Conservation (phyloP, 2,329 filamentous ascomycete genomes). For the Drechslera avenae region DNA sequence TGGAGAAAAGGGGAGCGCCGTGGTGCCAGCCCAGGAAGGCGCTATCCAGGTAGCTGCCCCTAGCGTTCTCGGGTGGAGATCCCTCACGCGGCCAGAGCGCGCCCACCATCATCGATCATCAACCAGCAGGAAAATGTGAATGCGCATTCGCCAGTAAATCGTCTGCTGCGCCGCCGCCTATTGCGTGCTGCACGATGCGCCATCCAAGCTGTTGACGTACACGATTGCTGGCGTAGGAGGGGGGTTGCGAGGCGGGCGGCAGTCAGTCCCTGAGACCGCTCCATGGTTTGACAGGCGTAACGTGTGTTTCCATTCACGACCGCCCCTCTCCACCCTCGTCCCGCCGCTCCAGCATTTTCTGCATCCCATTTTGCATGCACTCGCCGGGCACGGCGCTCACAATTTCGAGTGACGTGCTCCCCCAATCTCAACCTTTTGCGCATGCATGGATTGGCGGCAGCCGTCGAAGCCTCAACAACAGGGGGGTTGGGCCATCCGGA, state of each 20-base stretch:
- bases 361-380: neutral
- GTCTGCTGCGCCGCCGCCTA: neutral
- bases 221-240: too few species aligned
- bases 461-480: neutral
- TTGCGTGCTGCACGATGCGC: neutral
- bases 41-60: conserved; percentile 6
- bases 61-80: conserved; percentile 22
- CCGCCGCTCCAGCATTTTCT: neutral
- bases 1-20: conserved; percentile 28
- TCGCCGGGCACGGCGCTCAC: conserved; percentile 3
- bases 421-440: conserved; percentile 4
- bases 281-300: too few species aligned
- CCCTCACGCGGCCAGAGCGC: conserved; percentile 21
- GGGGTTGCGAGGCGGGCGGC: too few species aligned
- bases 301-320: too few species aligned
- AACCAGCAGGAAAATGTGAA: neutral
- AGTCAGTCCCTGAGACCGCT: neutral
- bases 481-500: neutral
- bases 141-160: neutral
- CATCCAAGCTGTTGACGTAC: too few species aligned
- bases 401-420: too few species aligned
- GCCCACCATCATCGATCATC: conserved; percentile 13
- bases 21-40: conserved; percentile 20
- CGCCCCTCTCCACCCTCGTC: neutral
- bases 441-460: neutral